Conservation (phyloP, 768 basidiomycete genomes). For the Crucibulum laeve region DNA sequence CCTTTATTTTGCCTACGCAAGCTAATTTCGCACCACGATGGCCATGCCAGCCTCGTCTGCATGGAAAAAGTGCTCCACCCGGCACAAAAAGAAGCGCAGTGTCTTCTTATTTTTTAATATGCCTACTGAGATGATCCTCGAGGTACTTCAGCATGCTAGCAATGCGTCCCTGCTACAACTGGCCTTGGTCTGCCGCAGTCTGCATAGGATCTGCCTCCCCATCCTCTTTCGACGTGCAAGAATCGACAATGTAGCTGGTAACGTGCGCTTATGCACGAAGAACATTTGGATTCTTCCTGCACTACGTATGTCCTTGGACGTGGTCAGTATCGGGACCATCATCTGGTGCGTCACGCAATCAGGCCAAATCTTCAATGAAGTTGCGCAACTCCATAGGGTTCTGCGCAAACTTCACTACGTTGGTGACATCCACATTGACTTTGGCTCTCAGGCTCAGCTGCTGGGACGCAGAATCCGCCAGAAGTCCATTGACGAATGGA, state of each 20-base stretch:
- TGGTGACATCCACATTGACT: neutral
- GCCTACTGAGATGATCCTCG: neutral
- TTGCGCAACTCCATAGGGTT: neutral
- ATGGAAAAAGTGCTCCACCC: no score
- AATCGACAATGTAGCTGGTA: neutral
- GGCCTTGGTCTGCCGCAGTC: neutral
- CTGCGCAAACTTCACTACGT: neutral
- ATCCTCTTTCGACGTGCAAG: neutral
- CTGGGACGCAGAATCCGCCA: neutral
- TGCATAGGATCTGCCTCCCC: neutral
- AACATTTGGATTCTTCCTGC: neutral
- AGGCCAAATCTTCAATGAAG: neutral
- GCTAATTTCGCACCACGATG: no score
- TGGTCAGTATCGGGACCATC: neutral
- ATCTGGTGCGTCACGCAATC: neutral
- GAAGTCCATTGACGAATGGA: neutral
- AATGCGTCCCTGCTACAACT: neutral
- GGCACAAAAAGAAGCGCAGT: no score
- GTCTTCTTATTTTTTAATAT: no score
- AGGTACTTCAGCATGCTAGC: neutral
- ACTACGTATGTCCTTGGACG: neutral
- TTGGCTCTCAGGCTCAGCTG: neutral
- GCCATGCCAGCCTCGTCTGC: no score
- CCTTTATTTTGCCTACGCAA: no score
- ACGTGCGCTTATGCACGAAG: neutral